These are phyloP conservation scores for Diaporthe vexans DNA, from an alignment of 2,329 filamentous ascomycete species.

Conservation along the genomic window DNA sequence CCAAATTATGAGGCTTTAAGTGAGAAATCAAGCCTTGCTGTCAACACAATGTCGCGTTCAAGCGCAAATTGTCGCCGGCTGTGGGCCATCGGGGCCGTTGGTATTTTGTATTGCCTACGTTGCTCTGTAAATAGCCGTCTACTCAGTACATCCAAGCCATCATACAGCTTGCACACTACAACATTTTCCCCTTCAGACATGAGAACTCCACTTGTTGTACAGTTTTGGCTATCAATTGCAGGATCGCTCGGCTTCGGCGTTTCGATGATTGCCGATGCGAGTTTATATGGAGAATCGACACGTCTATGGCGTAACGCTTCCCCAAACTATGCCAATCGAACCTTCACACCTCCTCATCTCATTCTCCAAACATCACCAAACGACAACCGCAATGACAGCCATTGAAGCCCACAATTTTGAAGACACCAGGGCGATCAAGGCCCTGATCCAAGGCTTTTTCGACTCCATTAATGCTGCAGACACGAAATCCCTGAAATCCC, in stretches of 20 bases:
- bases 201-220: neutral
- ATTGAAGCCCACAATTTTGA: conserved; percentile 26
- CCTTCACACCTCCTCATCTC: conserved; percentile 18
- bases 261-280: conserved; percentile 23
- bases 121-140: too few species aligned
- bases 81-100: too few species aligned
- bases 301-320: conserved; percentile 22
- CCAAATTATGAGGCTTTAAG: neutral
- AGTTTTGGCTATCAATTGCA: neutral
- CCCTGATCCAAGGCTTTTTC: conserved; percentile 39
- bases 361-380: neutral
- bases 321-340: conserved; percentile 1
- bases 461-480: conserved; percentile 40
- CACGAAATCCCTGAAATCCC: conserved; percentile 29
- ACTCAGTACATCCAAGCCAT: neutral
- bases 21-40: neutral
- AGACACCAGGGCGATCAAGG: conserved; percentile 38
- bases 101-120: neutral
- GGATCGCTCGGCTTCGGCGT: conserved; percentile 13
- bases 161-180: neutral
- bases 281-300: conserved; percentile 29
- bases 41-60: neutral
- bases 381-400: conserved; percentile 31
- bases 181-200: neutral
- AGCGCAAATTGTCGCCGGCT: neutral